Evolutionary conservation across 1,284 basidiomycete species (phyloP).

Genomic region (Tylopilus sp.): DNA sequence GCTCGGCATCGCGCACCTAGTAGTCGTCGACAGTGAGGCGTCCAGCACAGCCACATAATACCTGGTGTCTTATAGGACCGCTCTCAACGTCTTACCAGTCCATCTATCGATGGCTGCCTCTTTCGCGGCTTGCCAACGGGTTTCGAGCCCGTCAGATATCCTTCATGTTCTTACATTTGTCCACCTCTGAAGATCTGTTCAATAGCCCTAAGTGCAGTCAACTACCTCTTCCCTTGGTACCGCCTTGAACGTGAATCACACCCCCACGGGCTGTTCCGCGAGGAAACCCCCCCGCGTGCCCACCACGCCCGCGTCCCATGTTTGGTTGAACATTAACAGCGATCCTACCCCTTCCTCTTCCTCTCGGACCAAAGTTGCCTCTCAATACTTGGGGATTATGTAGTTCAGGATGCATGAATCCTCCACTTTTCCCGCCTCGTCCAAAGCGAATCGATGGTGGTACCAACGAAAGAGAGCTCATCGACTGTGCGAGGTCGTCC

Average conservation of each 20-base stretch:
- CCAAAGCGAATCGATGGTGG: constrained; percentile 67
- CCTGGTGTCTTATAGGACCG: no score
- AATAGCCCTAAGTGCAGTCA: no score
- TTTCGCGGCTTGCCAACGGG: background rate
- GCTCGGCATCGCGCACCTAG: constrained; percentile 42
- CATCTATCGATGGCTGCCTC: no score
- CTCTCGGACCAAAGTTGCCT: constrained; percentile 30
- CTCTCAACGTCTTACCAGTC: no score
- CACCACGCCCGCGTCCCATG: constrained; percentile 14
- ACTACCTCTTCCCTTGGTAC: constrained; percentile 10
- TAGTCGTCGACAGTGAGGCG: no score
- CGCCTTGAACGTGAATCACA: constrained; percentile 5
- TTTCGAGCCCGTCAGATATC: no score
- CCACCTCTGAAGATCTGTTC: no score
- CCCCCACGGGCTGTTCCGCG: constrained; percentile 18
- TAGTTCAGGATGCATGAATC: constrained; percentile 38
- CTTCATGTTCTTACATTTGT: no score
- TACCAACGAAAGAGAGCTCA: constrained; percentile 62
- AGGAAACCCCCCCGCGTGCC: constrained; percentile 9
- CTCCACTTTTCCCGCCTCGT: constrained; percentile 50
- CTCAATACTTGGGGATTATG: constrained; percentile 32
- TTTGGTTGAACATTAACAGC: constrained; percentile 19
- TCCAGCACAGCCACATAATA: background rate
- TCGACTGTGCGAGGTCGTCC: constrained; percentile 44
- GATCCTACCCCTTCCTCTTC: constrained; percentile 32